Percentiles rank a stretch among this genome's conserved stretches.
Evolutionary conservation across 176 grass and related monocot genomes (phyloP).

Genomic region (Oryza brachyantha): DNA sequence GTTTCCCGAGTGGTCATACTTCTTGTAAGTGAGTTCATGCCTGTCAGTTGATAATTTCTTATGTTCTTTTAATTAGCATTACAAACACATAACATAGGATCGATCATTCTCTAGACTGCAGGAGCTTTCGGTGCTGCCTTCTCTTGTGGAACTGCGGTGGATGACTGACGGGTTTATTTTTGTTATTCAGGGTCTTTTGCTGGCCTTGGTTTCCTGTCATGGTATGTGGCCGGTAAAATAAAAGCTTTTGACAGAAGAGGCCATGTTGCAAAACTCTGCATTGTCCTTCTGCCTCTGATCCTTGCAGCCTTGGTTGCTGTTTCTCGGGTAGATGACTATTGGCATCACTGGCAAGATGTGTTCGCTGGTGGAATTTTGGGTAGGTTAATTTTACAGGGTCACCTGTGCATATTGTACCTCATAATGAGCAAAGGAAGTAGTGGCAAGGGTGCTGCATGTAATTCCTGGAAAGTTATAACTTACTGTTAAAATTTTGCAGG

Average conservation of each 20-base stretch:
- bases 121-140: not conserved
- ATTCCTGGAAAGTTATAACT: slow-evolving; percentile 4
- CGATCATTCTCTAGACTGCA: slow-evolving; percentile 2
- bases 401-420: not conserved
- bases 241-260: slow-evolving; percentile 59
- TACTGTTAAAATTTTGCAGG: slow-evolving; percentile 24
- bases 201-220: slow-evolving; percentile 68
- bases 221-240: slow-evolving; percentile 80
- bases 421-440: not conserved
- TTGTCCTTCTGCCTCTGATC: slow-evolving; percentile 63
- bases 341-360: slow-evolving; percentile 85
- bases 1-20: slow-evolving; percentile 78
- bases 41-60: not conserved
- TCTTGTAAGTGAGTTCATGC: slow-evolving; percentile 57
- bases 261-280: slow-evolving; percentile 64
- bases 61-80: not conserved
- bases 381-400: slow-evolving; percentile 11
- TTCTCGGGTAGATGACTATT: slow-evolving; percentile 78
- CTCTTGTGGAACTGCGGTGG: not conserved
- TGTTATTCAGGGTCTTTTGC: slow-evolving; percentile 73
- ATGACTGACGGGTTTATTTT: slow-evolving; percentile 15
- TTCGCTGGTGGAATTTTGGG: slow-evolving; percentile 66
- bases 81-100: not conserved
- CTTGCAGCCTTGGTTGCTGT: slow-evolving; percentile 58
- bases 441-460: not conserved